Percentiles rank a stretch among this genome's conserved stretches.
Evolutionary conservation across 2,329 filamentous ascomycete genomes (phyloP).

Genomic region (Graphium sp.): DNA sequence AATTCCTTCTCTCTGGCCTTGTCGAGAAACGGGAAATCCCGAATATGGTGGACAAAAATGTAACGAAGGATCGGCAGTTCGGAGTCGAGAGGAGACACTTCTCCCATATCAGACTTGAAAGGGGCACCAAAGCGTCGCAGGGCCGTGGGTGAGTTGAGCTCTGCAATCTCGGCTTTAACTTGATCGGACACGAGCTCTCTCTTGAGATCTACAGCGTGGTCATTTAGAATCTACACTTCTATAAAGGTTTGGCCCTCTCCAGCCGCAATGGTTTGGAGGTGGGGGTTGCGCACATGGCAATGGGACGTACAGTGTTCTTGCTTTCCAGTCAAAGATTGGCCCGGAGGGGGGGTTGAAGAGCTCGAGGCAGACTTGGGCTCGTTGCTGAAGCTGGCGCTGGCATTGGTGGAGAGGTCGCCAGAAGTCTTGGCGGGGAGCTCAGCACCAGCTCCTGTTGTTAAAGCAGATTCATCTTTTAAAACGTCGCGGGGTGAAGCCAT

Average conservation of each 20-base stretch:
- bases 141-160: constrained; percentile 88
- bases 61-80: constrained; percentile 87
- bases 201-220: constrained; percentile 72
- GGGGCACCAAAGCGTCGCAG: constrained; percentile 90
- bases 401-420: neutral
- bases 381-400: neutral
- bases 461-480: too few species aligned
- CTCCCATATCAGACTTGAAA: constrained; percentile 81
- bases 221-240: too few species aligned
- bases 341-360: constrained; percentile 1
- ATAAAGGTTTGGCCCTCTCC: neutral
- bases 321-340: constrained; percentile 59
- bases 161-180: constrained; percentile 75
- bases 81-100: constrained; percentile 84
- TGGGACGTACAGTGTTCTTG: constrained; percentile 77
- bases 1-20: constrained; percentile 97
- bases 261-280: neutral
- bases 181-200: constrained; percentile 85
- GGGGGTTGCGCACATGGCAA: neutral
- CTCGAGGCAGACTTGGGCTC: constrained; percentile 1
- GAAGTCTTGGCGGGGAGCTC: neutral
- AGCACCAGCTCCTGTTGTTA: too few species aligned
- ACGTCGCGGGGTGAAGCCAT: too few species aligned
- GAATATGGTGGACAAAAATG: constrained; percentile 95
- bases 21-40: constrained; percentile 94